Evolutionary conservation across 129 eudicot genomes (phyloP).

Genomic region (Sambucus nigra): DNA sequence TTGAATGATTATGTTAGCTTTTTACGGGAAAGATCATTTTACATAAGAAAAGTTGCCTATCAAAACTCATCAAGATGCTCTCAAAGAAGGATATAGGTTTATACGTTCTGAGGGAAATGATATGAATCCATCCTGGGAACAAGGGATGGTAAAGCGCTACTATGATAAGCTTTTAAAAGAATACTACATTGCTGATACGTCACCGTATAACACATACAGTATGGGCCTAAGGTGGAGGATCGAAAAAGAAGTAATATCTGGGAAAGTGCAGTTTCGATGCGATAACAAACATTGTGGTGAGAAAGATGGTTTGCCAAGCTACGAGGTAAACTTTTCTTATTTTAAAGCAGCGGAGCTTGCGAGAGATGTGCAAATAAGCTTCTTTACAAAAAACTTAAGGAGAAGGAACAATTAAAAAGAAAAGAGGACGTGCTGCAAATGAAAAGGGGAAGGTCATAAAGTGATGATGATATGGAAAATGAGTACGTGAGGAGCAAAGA

Average conservation of each 20-base stretch:
- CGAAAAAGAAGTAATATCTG: slow-evolving; percentile 90
- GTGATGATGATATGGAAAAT: slow-evolving; percentile 35
- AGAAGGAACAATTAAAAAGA: slow-evolving; percentile 41
- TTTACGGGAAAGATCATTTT: slow-evolving; percentile 50
- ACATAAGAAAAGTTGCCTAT: slow-evolving; percentile 47
- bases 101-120: slow-evolving; percentile 97
- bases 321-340: slow-evolving; percentile 89
- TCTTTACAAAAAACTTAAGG: slow-evolving; percentile 54
- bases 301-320: slow-evolving; percentile 74
- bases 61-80: slow-evolving; percentile 91
- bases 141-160: slow-evolving; percentile 92
- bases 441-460: slow-evolving; percentile 64
- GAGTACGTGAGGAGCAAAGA: slow-evolving; percentile 34
- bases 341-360: slow-evolving; percentile 84
- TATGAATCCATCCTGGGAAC: slow-evolving; percentile 84
- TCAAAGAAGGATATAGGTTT: slow-evolving; percentile 92
- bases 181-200: slow-evolving; percentile 98
- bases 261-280: slow-evolving; percentile 96
- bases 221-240: slow-evolving; percentile 97
- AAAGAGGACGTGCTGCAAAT: slow-evolving; percentile 33
- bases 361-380: slow-evolving; percentile 92
- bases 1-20: too few species aligned
- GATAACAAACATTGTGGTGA: slow-evolving; percentile 91
- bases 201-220: slow-evolving; percentile 88
- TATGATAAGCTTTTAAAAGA: slow-evolving; percentile 96